A percentile compares a stretch with the other conserved stretches of the same genome.
phyloP scores from a whole-genome alignment of 2,329 filamentous ascomycete species.

The Mycosphaerella arachidis region DNA sequence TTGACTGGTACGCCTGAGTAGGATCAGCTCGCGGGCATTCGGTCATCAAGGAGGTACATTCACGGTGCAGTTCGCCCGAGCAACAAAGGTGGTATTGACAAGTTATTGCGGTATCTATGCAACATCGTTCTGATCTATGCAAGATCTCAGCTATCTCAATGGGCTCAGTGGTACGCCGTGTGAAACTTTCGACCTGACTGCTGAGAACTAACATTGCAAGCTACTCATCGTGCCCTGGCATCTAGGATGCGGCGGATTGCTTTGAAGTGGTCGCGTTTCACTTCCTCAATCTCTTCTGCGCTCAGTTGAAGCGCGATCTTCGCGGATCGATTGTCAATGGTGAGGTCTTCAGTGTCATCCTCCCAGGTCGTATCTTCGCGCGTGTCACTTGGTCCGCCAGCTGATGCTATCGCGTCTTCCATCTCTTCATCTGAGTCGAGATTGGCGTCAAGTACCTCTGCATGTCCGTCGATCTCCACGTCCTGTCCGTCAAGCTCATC shows the following conservation, averaged over 20 bases:
- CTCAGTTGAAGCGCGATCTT: constrained; percentile 18
- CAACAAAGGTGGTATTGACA: no score
- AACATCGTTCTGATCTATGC: not conserved
- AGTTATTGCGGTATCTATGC: no score
- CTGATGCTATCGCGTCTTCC: not conserved
- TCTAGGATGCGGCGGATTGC: constrained; percentile 4
- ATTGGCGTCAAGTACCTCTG: not conserved
- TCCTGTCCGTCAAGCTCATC: not conserved
- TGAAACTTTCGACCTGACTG: no score
- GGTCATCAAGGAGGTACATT: no score
- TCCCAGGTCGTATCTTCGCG: not conserved
- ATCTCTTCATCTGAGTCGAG: not conserved
- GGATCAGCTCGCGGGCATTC: no score
- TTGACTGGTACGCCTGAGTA: no score
- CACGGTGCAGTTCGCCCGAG: no score
- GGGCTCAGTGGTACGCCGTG: no score
- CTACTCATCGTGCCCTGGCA: not conserved
- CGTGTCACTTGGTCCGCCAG: not conserved
- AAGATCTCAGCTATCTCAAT: no score
- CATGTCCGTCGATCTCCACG: not conserved
- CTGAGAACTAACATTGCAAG: no score
- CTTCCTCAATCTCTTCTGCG: constrained; percentile 9
- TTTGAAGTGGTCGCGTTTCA: constrained; percentile 1
- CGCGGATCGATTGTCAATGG: constrained; percentile 17
- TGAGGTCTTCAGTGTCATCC: not conserved